phyloP scores from a whole-genome alignment of 768 basidiomycete species.

The Tulasnella sp. region DNA sequence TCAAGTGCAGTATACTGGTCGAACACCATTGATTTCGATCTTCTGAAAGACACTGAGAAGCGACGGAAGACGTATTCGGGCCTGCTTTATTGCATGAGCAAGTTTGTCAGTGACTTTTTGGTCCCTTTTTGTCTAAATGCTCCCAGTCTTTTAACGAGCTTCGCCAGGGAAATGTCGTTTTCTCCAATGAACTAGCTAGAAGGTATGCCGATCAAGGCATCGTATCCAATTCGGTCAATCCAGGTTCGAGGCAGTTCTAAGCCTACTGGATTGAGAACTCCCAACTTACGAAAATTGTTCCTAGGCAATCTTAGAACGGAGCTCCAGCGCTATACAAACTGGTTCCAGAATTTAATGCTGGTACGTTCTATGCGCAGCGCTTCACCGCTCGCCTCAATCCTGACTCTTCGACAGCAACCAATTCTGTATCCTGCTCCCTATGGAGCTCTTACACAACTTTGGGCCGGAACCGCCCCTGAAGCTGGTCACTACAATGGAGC shows the following conservation, averaged over 20 bases:
- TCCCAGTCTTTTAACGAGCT: neutral
- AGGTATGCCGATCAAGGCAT: constrained; percentile 27
- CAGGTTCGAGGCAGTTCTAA: constrained; percentile 21
- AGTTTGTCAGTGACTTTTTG: constrained; percentile 33
- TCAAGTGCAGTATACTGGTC: constrained; percentile 17
- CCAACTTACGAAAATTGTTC: neutral
- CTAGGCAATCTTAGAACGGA: constrained; percentile 27
- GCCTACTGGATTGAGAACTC: neutral
- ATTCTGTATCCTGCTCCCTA: constrained; percentile 24
- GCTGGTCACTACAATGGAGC: constrained; percentile 22
- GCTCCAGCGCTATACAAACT: constrained; percentile 24
- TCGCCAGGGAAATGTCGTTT: constrained; percentile 29
- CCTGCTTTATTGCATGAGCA: constrained; percentile 35
- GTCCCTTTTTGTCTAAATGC: neutral
- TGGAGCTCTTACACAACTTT: constrained; percentile 30
- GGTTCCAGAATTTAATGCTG: constrained; percentile 9
- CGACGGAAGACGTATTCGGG: constrained; percentile 9
- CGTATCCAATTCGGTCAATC: constrained; percentile 29
- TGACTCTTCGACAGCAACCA: constrained; percentile 8
- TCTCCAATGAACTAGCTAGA: constrained; percentile 29
- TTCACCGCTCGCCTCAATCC: neutral
- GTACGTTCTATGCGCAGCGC: constrained; percentile 4
- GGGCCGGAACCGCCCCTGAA: constrained; percentile 28
- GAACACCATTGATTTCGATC: constrained; percentile 37
- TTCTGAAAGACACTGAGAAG: constrained; percentile 39